A percentile compares a stretch with the other conserved stretches of the same genome.
phyloP scores from a whole-genome alignment of 2,329 filamentous ascomycete species.

The Alternaria sp. region DNA sequence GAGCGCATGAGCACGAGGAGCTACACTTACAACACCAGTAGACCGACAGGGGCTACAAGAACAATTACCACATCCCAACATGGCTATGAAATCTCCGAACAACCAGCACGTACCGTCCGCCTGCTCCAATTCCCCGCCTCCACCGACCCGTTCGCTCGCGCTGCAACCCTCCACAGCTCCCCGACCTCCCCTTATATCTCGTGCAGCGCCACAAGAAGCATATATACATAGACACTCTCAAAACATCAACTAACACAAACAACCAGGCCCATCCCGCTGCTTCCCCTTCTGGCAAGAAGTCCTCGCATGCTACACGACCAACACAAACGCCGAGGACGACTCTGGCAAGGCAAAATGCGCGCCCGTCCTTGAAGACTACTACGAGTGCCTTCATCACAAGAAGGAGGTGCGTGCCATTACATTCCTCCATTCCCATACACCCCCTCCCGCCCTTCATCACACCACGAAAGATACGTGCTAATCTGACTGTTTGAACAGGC shows the following conservation, averaged over 20 bases:
- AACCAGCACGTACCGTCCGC: too few relatives aligned
- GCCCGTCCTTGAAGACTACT: conserved; percentile 91
- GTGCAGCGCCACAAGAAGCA: neutral
- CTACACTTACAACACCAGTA: too few relatives aligned
- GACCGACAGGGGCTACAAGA: too few relatives aligned
- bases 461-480: too few relatives aligned
- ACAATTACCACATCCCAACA: too few relatives aligned
- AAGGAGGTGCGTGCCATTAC: conserved; percentile 77
- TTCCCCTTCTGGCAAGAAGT: conserved; percentile 99
- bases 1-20: too few relatives aligned
- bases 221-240: neutral
- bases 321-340: conserved; percentile 78
- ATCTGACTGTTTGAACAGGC: conserved; percentile 59
- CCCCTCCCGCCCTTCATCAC: too few relatives aligned
- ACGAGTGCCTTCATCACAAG: conserved; percentile 97
- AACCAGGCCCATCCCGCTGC: conserved; percentile 75
- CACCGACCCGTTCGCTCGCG: too few relatives aligned
- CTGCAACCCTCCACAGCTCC: neutral
- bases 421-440: too few relatives aligned
- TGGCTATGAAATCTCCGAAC: too few relatives aligned
- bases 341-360: conserved; percentile 87
- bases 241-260: neutral
- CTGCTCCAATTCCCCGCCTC: neutral
- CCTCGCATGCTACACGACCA: conserved; percentile 96
- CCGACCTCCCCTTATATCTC: neutral